Evolutionary conservation across 768 basidiomycete genomes (phyloP).

Genomic region (Tephrocybe sp.): DNA sequence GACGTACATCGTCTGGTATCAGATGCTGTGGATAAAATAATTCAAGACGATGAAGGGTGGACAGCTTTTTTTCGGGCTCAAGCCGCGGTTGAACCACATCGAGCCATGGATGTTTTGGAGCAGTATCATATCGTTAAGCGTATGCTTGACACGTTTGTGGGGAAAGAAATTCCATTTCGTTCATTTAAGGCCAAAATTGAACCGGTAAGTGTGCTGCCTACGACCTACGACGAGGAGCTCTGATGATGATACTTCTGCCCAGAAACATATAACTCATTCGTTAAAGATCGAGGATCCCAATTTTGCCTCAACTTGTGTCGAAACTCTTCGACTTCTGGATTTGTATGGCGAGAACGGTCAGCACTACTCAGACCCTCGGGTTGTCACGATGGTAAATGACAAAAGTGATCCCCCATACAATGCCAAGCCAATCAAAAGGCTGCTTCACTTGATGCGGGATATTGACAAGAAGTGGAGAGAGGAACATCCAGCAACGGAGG

Average conservation of each 20-base stretch:
- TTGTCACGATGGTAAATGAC: slow-evolving; percentile 53
- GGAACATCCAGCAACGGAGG: slow-evolving; percentile 20
- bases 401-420: slow-evolving; percentile 36
- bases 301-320: slow-evolving; percentile 49
- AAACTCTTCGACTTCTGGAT: slow-evolving; percentile 48
- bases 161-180: slow-evolving; percentile 40
- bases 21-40: slow-evolving; percentile 39
- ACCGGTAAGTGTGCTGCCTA: slow-evolving; percentile 35
- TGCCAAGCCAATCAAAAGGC: slow-evolving; percentile 46
- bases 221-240: not conserved
- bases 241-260: slow-evolving; percentile 3
- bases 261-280: slow-evolving; percentile 57
- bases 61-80: slow-evolving; percentile 44
- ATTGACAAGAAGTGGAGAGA: slow-evolving; percentile 47
- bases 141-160: slow-evolving; percentile 46
- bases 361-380: slow-evolving; percentile 46
- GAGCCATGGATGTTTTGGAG: slow-evolving; percentile 40
- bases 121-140: slow-evolving; percentile 56
- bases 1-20: slow-evolving; percentile 41
- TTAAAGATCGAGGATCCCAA: slow-evolving; percentile 41
- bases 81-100: slow-evolving; percentile 31
- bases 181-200: slow-evolving; percentile 37
- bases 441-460: slow-evolving; percentile 48
- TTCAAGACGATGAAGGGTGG: slow-evolving; percentile 48
- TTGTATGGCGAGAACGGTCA: slow-evolving; percentile 59